Base-by-base conservation (phyloP, 129 eudicot species). In the Rutidosis leptorrhynchoides region DNA sequence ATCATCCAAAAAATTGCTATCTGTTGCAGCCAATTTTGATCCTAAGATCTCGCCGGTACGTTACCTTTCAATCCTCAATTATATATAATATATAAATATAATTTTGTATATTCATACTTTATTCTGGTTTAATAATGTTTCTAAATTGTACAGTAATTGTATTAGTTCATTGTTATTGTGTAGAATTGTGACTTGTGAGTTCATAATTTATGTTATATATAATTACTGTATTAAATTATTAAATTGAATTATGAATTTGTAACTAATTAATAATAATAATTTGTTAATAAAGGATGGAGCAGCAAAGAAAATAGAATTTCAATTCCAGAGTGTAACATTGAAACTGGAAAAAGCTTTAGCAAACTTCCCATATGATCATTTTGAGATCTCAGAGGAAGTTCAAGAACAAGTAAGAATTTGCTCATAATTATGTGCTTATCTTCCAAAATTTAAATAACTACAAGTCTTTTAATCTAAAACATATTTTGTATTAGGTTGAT, bases 311-410 rank as follows among this genome's bases (percentile, higher is more conserved):
- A 72, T 86, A 20, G 46, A 69, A 15, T 86, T 89, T 73, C 96
- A 89, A 59, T 93, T 93, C 81, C 90, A 93, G 51, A 84, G 95
- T 64, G 92, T 93, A 62, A 93, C 96, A 1, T 84, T 84, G 84
- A 89, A 89, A 53, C 62, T 90, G 73, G 97, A 84, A 65, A 84
- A 90, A 55, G 87, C 95, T 4, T 57, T 90, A 66, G 80, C 80
- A 20, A 78, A 69, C 71, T 73, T 90, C 55, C 87, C 87, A 1
- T 84, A 84, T 49, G 85, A 82, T 66, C 79, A 82, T 24, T 84
- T 82, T 64, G 87, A 85, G 61, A 83, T 90, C 74, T 90, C 97
- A 11, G 97, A 90, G 53, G 97, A 90, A 80, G 92, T 90, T 42
- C 88, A 87, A 74, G 97, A 90, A 80, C 95, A 90, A 83, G 97